Percentiles rank a stretch among this genome's conserved stretches.
Evolutionary conservation across 2,329 filamentous ascomycete genomes (phyloP).

Genomic region (Juglanconis sp.): DNA sequence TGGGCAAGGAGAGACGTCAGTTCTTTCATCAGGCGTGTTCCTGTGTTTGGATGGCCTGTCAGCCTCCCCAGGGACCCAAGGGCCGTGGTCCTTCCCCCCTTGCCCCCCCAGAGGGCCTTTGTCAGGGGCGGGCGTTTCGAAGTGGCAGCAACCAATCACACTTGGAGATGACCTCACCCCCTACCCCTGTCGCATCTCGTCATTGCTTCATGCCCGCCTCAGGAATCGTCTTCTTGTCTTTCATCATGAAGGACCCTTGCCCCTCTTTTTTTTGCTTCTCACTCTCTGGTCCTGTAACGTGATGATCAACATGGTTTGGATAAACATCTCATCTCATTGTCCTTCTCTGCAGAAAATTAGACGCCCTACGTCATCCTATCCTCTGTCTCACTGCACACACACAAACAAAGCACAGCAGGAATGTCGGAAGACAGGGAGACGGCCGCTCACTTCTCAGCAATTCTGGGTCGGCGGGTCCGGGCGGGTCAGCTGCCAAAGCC

Average conservation of each 20-base stretch:
- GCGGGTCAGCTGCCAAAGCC: background rate
- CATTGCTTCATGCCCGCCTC: constrained; percentile 1
- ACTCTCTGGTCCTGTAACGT: no score
- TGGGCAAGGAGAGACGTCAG: background rate
- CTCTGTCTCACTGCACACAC: background rate
- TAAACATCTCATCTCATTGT: no score
- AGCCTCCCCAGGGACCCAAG: no score
- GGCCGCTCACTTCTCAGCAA: no score
- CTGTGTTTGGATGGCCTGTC: background rate
- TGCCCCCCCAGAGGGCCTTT: background rate
- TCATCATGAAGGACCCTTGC: background rate
- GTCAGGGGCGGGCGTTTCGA: constrained; percentile 1
- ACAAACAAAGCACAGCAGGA: no score
- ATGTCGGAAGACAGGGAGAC: no score
- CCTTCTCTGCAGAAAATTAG: no score
- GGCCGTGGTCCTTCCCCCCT: no score
- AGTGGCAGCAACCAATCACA: background rate
- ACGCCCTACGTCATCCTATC: background rate
- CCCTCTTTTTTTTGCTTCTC: background rate
- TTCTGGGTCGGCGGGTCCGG: background rate
- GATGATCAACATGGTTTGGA: no score
- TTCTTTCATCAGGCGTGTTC: background rate
- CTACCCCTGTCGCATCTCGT: background rate
- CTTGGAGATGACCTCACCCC: background rate
- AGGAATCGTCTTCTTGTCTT: background rate